These are phyloP conservation scores for Strobilomyces confusus DNA, from an alignment of 768 basidiomycete genomes.

Conservation along the genomic window DNA sequence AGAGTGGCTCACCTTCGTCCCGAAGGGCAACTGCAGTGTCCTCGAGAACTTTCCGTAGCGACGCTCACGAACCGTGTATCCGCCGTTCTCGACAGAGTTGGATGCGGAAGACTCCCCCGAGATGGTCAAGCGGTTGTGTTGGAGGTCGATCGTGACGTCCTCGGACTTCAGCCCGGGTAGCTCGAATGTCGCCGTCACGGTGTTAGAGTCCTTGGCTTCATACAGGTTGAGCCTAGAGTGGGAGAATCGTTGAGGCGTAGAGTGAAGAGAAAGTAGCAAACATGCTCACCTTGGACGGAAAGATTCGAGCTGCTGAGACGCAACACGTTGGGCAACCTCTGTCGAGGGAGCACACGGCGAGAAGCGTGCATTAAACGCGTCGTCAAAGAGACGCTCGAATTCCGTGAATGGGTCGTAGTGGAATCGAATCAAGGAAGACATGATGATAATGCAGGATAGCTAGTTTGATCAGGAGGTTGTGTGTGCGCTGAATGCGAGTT, in stretches of 20 bases:
- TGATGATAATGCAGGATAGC: neutral
- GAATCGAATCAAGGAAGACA: slow-evolving; percentile 5
- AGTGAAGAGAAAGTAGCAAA: neutral
- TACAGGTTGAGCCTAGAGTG: neutral
- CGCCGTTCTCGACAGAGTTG: neutral
- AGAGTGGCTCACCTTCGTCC: slow-evolving; percentile 35
- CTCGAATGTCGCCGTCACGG: neutral
- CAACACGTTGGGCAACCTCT: neutral
- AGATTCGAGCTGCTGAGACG: neutral
- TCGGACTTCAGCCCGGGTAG: neutral
- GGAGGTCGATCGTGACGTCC: neutral
- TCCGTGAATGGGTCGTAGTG: slow-evolving; percentile 1
- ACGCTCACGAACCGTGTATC: neutral
- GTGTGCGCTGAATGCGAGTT: neutral
- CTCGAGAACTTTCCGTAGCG: slow-evolving; percentile 41
- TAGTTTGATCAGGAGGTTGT: neutral
- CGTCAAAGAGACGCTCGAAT: slow-evolving; percentile 3
- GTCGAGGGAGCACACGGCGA: neutral
- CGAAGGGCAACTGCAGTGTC: slow-evolving; percentile 41
- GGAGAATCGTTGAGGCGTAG: neutral
- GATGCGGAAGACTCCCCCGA: neutral
- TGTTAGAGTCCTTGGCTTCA: neutral
- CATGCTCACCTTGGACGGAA: slow-evolving; percentile 4
- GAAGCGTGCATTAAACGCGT: slow-evolving; percentile 8
- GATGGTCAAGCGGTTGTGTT: neutral